Percentiles rank a stretch among this genome's conserved stretches.
Evolutionary conservation across 164 flowering plant species (phyloP).

Genomic region (Saururus chinensis): DNA sequence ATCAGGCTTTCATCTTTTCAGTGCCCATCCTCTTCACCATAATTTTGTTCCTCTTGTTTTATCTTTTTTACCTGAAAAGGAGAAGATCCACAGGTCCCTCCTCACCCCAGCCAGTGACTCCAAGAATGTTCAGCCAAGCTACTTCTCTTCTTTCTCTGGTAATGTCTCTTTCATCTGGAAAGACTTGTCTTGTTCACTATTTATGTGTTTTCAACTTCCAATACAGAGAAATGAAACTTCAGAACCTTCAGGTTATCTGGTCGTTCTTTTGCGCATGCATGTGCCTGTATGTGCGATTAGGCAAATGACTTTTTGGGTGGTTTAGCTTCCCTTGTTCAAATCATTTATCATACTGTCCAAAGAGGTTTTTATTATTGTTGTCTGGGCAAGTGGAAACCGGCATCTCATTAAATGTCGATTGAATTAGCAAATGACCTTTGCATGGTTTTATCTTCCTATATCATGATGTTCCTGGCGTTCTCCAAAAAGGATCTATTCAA

Average conservation of each 20-base stretch:
- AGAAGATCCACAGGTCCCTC: conserved; percentile 37
- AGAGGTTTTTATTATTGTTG: too few species aligned
- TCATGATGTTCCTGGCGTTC: too few species aligned
- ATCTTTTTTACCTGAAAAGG: conserved; percentile 54
- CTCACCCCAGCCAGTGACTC: conserved; percentile 19
- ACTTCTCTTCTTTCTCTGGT: conserved; percentile 25
- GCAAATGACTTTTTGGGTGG: neutral
- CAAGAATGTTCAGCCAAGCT: conserved; percentile 24
- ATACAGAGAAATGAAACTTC: neutral
- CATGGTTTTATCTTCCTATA: neutral
- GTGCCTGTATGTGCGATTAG: too few species aligned
- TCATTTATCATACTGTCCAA: too few species aligned
- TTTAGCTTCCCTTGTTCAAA: too few species aligned
- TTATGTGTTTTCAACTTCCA: neutral
- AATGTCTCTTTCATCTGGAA: conserved; percentile 7
- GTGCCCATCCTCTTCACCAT: conserved; percentile 51
- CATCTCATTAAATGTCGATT: too few species aligned
- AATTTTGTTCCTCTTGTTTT: conserved; percentile 43
- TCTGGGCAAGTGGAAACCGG: too few species aligned
- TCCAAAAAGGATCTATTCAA: neutral
- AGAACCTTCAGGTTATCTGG: neutral
- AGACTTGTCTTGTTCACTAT: neutral
- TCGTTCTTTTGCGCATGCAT: neutral
- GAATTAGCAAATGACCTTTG: too few species aligned
- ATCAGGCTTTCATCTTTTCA: conserved; percentile 54